Evolutionary conservation across 192 early-diverging fungal genomes (phyloP).

Genomic region (Paraglomus occultum): DNA sequence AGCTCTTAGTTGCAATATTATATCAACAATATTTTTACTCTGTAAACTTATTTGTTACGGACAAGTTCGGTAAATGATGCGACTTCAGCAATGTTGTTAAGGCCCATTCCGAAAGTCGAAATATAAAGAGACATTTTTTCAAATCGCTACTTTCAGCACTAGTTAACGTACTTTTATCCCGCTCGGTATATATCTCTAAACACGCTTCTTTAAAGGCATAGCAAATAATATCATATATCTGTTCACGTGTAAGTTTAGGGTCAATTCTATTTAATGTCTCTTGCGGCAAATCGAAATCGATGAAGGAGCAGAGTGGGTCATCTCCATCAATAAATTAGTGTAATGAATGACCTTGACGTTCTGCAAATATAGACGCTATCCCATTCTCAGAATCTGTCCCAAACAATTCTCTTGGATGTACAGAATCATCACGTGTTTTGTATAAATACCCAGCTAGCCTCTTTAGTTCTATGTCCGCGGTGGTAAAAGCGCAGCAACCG

Average conservation of each 20-base stretch:
- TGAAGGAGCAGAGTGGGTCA: not conserved
- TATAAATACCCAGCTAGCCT: no score
- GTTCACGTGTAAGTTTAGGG: conserved; percentile 2
- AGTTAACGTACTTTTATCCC: conserved; percentile 3
- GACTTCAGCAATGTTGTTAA: not conserved
- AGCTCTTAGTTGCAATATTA: conserved; percentile 18
- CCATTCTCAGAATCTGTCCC: not conserved
- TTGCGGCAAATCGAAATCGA: not conserved
- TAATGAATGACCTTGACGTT: not conserved
- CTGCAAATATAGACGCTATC: conserved; percentile 1
- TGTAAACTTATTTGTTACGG: conserved; percentile 9
- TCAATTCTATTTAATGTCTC: not conserved
- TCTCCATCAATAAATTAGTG: conserved; percentile 14
- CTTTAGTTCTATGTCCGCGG: no score
- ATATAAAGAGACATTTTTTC: conserved; percentile 22
- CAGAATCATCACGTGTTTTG: no score
- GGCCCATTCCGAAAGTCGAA: conserved; percentile 4
- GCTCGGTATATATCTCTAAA: conserved; percentile 5
- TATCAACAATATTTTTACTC: conserved; percentile 13
- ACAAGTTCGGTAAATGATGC: conserved; percentile 15
- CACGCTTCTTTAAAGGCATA: conserved; percentile 5
- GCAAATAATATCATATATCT: not conserved
- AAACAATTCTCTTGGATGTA: not conserved
- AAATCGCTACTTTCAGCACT: conserved; percentile 3
- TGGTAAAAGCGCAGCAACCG: no score